phyloP scores from a whole-genome alignment of 2,329 filamentous ascomycete genomes.

The Zymoseptoria ardabiliae region DNA sequence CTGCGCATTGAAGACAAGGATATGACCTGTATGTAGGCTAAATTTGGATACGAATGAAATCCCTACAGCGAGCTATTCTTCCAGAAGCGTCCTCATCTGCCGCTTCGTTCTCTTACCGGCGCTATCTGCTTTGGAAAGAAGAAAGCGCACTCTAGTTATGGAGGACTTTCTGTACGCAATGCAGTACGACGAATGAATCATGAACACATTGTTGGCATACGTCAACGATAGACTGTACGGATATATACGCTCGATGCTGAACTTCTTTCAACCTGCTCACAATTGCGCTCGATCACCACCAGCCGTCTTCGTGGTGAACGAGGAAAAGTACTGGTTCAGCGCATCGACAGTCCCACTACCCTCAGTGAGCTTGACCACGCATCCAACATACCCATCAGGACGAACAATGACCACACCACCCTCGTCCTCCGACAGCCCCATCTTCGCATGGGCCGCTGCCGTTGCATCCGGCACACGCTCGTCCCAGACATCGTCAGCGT shows the following conservation, averaged over 20 bases:
- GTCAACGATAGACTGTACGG: background rate
- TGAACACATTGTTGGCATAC: background rate
- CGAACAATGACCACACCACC: constrained; percentile 78
- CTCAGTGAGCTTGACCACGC: constrained; percentile 65
- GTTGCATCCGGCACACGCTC: constrained; percentile 59
- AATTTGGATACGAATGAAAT: background rate
- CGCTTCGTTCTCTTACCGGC: no score
- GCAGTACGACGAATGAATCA: no score
- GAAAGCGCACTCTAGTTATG: no score
- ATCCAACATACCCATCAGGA: constrained; percentile 80
- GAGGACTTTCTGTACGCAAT: no score
- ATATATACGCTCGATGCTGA: background rate
- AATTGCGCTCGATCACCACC: constrained; percentile 27
- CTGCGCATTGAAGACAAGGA: background rate
- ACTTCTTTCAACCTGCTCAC: constrained; percentile 8
- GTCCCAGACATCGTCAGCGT: constrained; percentile 77
- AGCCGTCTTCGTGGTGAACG: constrained; percentile 59
- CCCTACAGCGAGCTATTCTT: no score
- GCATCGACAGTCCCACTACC: constrained; percentile 75
- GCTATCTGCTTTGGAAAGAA: no score
- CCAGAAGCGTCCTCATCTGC: no score
- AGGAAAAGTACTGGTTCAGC: constrained; percentile 72
- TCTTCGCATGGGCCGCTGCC: constrained; percentile 76
- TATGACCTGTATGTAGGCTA: background rate
- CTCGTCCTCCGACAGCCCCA: constrained; percentile 65